Evolutionary conservation across 129 eudicot genomes (phyloP).

Genomic region (Apium graveolens): DNA sequence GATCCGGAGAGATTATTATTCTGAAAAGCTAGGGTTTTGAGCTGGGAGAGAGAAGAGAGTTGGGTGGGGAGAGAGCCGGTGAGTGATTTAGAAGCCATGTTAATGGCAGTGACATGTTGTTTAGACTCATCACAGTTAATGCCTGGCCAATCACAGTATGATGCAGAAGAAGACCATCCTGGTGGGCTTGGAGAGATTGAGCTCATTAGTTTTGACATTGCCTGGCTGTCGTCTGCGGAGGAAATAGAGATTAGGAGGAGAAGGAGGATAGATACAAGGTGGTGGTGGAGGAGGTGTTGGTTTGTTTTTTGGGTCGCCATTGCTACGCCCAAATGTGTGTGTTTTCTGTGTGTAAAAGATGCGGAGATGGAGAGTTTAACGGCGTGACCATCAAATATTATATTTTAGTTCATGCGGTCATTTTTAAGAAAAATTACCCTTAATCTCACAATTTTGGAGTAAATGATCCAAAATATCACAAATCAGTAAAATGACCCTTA

Average conservation of each 20-base stretch:
- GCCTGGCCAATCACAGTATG: constrained; percentile 41
- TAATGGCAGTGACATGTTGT: constrained; percentile 36
- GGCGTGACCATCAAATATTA: not conserved
- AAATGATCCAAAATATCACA: too few relatives aligned
- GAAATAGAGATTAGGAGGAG: constrained; percentile 20
- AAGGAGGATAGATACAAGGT: constrained; percentile 7
- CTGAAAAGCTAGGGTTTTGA: constrained; percentile 39
- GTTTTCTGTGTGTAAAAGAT: not conserved
- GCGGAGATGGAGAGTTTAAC: not conserved
- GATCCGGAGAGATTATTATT: constrained; percentile 42
- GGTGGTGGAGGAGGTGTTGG: not conserved
- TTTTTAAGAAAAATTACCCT: too few relatives aligned
- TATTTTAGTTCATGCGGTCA: too few relatives aligned
- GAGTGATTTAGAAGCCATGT: constrained; percentile 34
- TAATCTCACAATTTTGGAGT: too few relatives aligned
- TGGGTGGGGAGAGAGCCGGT: constrained; percentile 42
- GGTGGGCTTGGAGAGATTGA: constrained; percentile 27
- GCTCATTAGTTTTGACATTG: constrained; percentile 30
- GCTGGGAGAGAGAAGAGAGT: constrained; percentile 38
- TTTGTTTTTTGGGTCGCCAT: not conserved
- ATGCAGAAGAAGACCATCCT: constrained; percentile 28
- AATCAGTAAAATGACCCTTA: too few relatives aligned
- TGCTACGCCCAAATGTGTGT: not conserved
- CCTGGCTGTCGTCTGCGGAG: constrained; percentile 40
- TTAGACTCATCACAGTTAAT: constrained; percentile 37